Evolutionary conservation across 352 stramenopile species (phyloP).

Genomic region (Globisporangium carolinianum): DNA sequence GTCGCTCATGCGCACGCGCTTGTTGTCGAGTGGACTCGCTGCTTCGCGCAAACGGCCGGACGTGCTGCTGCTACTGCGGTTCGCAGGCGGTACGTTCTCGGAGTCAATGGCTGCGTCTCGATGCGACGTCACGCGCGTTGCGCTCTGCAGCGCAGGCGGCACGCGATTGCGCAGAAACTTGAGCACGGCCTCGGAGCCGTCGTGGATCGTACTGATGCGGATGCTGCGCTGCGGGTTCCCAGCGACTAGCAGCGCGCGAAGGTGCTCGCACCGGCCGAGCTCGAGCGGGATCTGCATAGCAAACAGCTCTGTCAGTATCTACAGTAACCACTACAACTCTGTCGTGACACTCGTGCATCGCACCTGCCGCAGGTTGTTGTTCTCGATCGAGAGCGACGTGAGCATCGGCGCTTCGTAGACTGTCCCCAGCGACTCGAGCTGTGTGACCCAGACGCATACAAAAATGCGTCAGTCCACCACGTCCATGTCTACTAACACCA

Average conservation of each 20-base stretch:
- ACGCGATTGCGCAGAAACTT: conserved; percentile 65
- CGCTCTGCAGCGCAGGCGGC: conserved; percentile 18
- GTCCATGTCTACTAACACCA: neutral
- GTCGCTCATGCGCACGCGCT: conserved; percentile 21
- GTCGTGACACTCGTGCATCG: neutral
- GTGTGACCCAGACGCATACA: conserved; percentile 3
- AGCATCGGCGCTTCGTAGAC: conserved; percentile 54
- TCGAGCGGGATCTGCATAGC: conserved; percentile 48
- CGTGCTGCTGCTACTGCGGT: neutral
- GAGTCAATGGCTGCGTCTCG: neutral
- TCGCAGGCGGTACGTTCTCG: conserved; percentile 15
- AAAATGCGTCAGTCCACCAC: neutral
- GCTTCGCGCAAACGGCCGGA: neutral
- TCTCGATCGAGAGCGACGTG: conserved; percentile 70
- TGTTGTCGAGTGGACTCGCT: neutral
- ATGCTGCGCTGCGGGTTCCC: conserved; percentile 79
- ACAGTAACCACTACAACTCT: neutral
- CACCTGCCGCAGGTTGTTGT: conserved; percentile 78
- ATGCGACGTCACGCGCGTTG: neutral
- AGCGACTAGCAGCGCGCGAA: conserved; percentile 50
- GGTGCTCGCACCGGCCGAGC: conserved; percentile 45
- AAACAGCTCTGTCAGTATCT: too few relatives aligned
- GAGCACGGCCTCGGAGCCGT: conserved; percentile 64
- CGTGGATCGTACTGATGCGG: conserved; percentile 52
- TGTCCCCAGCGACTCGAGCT: conserved; percentile 56